phyloP scores from a whole-genome alignment of 441 rosid species.

The Jatropha multifida region DNA sequence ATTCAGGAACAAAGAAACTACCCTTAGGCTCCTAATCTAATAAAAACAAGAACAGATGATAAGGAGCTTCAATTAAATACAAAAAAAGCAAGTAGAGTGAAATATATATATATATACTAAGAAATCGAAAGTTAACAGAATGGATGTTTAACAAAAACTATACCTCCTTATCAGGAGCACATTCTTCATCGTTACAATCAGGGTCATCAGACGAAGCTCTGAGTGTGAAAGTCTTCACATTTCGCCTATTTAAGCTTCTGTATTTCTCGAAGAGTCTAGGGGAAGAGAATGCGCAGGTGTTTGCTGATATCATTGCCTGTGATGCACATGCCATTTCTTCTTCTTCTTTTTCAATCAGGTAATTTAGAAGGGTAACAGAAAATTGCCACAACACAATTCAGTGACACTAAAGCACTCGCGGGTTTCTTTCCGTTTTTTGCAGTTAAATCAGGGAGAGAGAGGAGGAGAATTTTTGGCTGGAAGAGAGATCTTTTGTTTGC shows the following conservation, averaged over 20 bases:
- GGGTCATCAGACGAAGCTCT: conserved; percentile 65
- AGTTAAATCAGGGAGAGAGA: neutral
- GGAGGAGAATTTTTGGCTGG: neutral
- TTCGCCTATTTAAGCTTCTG: conserved; percentile 23
- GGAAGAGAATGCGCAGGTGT: conserved; percentile 44
- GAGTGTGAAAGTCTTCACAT: conserved; percentile 31
- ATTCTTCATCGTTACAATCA: conserved; percentile 83
- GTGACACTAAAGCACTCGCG: neutral
- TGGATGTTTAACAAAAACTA: neutral
- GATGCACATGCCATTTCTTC: conserved; percentile 53
- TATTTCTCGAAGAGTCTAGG: conserved; percentile 35
- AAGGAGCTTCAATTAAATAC: neutral
- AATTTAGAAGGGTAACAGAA: neutral
- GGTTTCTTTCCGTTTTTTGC: neutral
- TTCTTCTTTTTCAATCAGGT: neutral
- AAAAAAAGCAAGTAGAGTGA: neutral
- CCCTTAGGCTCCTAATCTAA: neutral
- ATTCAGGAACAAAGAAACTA: neutral
- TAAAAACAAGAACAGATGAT: neutral
- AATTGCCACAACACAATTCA: neutral
- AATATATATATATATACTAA: too few species aligned
- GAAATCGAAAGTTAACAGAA: neutral
- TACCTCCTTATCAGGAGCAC: conserved; percentile 98
- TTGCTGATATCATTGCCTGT: conserved; percentile 59
- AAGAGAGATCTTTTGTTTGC: neutral